Evolutionary conservation across 2,329 filamentous ascomycete genomes (phyloP).

Genomic region (Microcyclosporella mali): DNA sequence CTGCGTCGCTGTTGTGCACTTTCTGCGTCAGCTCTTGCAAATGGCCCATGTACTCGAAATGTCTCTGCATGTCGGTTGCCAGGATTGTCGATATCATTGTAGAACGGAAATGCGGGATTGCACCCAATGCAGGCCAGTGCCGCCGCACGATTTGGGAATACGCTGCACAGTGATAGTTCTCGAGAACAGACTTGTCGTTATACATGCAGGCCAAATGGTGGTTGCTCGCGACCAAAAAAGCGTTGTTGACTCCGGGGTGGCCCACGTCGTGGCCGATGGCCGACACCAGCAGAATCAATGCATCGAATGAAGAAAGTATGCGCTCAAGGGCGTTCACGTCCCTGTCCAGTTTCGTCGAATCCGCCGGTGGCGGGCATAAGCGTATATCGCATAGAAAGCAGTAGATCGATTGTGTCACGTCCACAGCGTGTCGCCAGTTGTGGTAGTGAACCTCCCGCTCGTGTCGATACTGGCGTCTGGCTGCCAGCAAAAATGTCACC

Average conservation of each 20-base stretch:
- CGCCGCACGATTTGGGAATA: conserved; percentile 92
- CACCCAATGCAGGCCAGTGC: conserved; percentile 81
- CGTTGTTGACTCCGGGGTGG: conserved; percentile 96
- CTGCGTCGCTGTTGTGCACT: conserved; percentile 58
- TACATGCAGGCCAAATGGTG: conserved; percentile 90
- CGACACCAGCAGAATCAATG: conserved; percentile 80
- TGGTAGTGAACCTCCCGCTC: conserved; percentile 57
- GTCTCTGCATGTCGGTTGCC: conserved; percentile 93
- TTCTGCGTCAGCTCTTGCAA: conserved; percentile 75
- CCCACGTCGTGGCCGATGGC: conserved; percentile 98
- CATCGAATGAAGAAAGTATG: conserved; percentile 79
- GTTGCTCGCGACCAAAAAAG: conserved; percentile 86
- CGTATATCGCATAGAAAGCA: conserved; percentile 69
- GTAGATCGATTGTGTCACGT: conserved; percentile 90
- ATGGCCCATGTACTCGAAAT: conserved; percentile 94
- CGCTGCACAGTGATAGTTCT: conserved; percentile 95
- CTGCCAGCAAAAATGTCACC: conserved; percentile 77
- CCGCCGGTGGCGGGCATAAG: conserved; percentile 50
- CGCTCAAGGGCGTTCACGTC: conserved; percentile 57
- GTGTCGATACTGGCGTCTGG: conserved; percentile 87
- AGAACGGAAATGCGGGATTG: conserved; percentile 71
- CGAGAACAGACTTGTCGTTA: conserved; percentile 92
- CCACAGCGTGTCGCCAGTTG: conserved; percentile 95
- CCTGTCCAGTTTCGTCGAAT: conserved; percentile 47
- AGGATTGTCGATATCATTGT: conserved; percentile 97